Conservation (phyloP, 129 eudicot genomes). For the Tanacetum coccineum region DNA sequence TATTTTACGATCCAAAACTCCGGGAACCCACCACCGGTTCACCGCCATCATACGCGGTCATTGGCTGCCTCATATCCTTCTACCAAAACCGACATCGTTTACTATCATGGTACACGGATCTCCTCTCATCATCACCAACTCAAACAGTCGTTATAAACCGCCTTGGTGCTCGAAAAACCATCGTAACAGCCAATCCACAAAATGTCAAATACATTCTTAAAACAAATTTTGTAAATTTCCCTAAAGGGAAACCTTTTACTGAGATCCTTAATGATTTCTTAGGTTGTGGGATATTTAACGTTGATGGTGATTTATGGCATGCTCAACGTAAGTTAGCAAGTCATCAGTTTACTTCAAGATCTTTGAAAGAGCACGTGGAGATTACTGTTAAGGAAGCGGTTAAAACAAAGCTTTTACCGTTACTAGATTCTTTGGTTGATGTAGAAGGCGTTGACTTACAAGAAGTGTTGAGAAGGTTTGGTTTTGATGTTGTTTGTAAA, state of each 20-base stretch:
- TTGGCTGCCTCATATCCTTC: slow-evolving; percentile 46
- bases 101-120: slow-evolving; percentile 54
- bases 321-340: slow-evolving; percentile 48
- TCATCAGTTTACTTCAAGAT: slow-evolving; percentile 43
- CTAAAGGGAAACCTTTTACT: slow-evolving; percentile 50
- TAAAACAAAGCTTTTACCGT: slow-evolving; percentile 28
- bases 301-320: slow-evolving; percentile 49
- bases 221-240: slow-evolving; percentile 44
- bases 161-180: slow-evolving; percentile 34
- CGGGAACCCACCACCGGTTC: neutral
- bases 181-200: slow-evolving; percentile 45
- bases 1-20: neutral
- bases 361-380: slow-evolving; percentile 30
- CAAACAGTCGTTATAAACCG: slow-evolving; percentile 37
- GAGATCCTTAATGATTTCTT: slow-evolving; percentile 43
- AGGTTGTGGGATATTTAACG: slow-evolving; percentile 54
- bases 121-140: slow-evolving; percentile 36
- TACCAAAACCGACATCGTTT: slow-evolving; percentile 38
- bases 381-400: slow-evolving; percentile 33
- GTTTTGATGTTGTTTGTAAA: slow-evolving; percentile 47
- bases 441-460: slow-evolving; percentile 30
- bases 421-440: slow-evolving; percentile 31
- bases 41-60: slow-evolving; percentile 38
- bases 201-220: slow-evolving; percentile 52
- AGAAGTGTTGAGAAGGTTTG: slow-evolving; percentile 39